These are phyloP conservation scores for Bacidia rubella DNA, from an alignment of 495 filamentous ascomycete species.

Conservation along the genomic window DNA sequence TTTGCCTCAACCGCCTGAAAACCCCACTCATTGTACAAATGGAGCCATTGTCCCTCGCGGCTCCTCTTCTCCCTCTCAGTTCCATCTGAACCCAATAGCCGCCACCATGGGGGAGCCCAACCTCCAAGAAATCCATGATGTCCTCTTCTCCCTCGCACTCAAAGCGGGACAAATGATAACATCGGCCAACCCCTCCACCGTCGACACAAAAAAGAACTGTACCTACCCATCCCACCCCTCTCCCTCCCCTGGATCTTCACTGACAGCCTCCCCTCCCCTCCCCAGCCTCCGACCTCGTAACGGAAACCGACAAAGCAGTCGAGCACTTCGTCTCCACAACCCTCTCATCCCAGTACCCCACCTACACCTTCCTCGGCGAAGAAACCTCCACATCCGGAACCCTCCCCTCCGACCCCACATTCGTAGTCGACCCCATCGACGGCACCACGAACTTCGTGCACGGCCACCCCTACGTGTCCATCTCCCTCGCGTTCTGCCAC, in stretches of 20 bases:
- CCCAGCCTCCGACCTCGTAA: constrained; percentile 62
- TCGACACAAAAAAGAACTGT: constrained; percentile 82
- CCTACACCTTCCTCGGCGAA: constrained; percentile 48
- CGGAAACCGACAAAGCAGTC: constrained; percentile 66
- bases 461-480: constrained; percentile 45
- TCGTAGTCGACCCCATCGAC: constrained; percentile 74
- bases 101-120: constrained; percentile 25
- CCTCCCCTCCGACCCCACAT: constrained; percentile 53
- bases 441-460: constrained; percentile 79
- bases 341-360: neutral
- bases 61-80: neutral
- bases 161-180: constrained; percentile 74
- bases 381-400: constrained; percentile 57
- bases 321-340: constrained; percentile 46
- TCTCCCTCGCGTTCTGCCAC: constrained; percentile 61
- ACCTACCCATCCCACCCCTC: constrained; percentile 11
- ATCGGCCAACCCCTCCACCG: constrained; percentile 52
- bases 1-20: neutral
- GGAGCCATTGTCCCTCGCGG: neutral
- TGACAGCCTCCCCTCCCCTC: neutral
- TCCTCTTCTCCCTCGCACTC: constrained; percentile 57
- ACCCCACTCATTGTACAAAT: too few species aligned
- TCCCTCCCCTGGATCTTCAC: neutral
- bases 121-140: constrained; percentile 69
- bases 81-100: neutral